Percentiles rank a stretch among this genome's conserved stretches.
phyloP scores from a whole-genome alignment of 305 asterid species.

The Caryopteris hybrid region DNA sequence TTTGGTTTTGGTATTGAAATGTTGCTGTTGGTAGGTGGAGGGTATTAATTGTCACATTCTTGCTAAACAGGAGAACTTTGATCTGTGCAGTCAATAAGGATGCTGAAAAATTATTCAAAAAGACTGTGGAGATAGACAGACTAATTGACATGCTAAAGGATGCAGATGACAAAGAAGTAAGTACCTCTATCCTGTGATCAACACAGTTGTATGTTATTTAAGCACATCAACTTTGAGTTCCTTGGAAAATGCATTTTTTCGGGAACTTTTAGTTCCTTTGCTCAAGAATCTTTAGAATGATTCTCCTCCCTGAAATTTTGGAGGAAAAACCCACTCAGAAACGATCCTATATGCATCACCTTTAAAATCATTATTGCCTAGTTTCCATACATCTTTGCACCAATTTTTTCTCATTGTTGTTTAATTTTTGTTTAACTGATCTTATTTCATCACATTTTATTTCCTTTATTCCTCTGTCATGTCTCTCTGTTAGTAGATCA shows the following conservation, averaged over 20 bases:
- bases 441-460: background rate
- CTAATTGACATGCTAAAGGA: slow-evolving; percentile 76
- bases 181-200: slow-evolving; percentile 14
- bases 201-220: slow-evolving; percentile 3
- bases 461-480: background rate
- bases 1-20: slow-evolving; percentile 3
- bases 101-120: slow-evolving; percentile 74
- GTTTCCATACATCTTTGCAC: background rate
- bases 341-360: background rate
- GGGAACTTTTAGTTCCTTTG: background rate
- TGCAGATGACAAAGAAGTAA: slow-evolving; percentile 80
- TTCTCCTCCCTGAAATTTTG: background rate
- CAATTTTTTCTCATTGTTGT: background rate
- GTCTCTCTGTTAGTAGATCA: background rate
- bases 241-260: background rate
- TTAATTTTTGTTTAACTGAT: background rate
- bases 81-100: slow-evolving; percentile 69
- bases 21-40: slow-evolving; percentile 22
- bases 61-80: slow-evolving; percentile 70
- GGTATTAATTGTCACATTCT: slow-evolving; percentile 35
- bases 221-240: background rate
- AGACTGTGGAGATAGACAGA: slow-evolving; percentile 80
- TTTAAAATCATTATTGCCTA: background rate
- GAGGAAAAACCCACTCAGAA: too few relatives aligned
- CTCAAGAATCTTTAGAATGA: background rate